Percentiles rank a stretch among this genome's conserved stretches.
Evolutionary conservation across 2,329 filamentous ascomycete genomes (phyloP).

Genomic region (Plenodomus lindquistii): DNA sequence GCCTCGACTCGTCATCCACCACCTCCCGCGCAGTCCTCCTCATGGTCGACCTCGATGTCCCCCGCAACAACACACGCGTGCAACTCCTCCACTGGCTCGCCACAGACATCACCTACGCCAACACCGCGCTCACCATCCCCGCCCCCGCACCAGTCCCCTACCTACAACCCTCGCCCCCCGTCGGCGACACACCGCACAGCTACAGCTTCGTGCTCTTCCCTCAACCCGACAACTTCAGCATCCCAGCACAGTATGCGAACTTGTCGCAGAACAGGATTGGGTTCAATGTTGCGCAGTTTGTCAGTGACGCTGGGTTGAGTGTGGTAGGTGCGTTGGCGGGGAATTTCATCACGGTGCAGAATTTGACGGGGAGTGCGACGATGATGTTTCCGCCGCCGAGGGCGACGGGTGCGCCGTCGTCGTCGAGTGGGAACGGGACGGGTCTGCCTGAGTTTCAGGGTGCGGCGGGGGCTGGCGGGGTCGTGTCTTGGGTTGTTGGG

Average conservation of each 20-base stretch:
- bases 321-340: conserved; percentile 36
- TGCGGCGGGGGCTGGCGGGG: conserved; percentile 12
- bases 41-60: conserved; percentile 40
- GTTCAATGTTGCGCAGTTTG: conserved; percentile 45
- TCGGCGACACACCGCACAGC: conserved; percentile 32
- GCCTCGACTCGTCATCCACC: conserved; percentile 8
- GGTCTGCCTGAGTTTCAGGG: conserved; percentile 19
- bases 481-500: conserved; percentile 17
- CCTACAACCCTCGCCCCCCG: conserved; percentile 31
- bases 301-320: conserved; percentile 33
- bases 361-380: conserved; percentile 25
- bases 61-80: conserved; percentile 35
- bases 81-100: conserved; percentile 40
- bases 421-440: conserved; percentile 2
- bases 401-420: conserved; percentile 12
- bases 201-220: conserved; percentile 37
- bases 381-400: conserved; percentile 24
- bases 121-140: conserved; percentile 17
- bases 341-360: conserved; percentile 47
- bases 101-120: conserved; percentile 26
- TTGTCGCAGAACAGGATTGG: conserved; percentile 26
- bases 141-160: conserved; percentile 22
- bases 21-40: conserved; percentile 25
- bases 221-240: conserved; percentile 31
- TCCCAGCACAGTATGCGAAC: conserved; percentile 33